phyloP scores from a whole-genome alignment of 176 grass and related monocot genomes.

The Dactylis glomerata region DNA sequence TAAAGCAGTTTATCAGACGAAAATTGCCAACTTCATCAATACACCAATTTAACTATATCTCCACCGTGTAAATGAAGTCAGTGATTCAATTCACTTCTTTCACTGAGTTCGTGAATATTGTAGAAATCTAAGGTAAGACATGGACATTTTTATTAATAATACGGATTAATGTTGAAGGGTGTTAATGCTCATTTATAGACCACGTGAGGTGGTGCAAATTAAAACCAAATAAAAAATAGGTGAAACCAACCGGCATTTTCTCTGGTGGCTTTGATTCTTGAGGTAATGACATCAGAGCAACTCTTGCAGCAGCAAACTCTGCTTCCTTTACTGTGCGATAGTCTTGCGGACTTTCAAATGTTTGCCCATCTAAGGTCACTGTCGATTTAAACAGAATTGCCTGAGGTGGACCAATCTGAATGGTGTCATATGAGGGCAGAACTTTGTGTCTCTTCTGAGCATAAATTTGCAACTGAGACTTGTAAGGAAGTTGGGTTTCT shows the following conservation, averaged over 20 bases:
- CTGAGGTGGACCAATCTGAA: slow-evolving; percentile 32
- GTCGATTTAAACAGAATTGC: slow-evolving; percentile 46
- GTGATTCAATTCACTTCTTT: slow-evolving; percentile 1
- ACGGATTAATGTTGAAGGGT: neutral
- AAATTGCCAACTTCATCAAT: neutral
- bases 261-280: slow-evolving; percentile 47
- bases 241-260: slow-evolving; percentile 38
- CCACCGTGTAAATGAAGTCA: neutral
- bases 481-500: slow-evolving; percentile 42
- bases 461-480: slow-evolving; percentile 69
- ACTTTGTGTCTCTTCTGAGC: slow-evolving; percentile 57
- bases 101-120: neutral
- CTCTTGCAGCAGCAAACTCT: slow-evolving; percentile 63
- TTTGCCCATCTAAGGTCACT: slow-evolving; percentile 56
- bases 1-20: slow-evolving; percentile 24
- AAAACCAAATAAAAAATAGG: slow-evolving; percentile 12
- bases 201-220: neutral
- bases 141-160: neutral
- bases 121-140: neutral
- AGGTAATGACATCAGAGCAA: slow-evolving; percentile 63
- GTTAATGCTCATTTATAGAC: neutral
- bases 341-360: slow-evolving; percentile 56
- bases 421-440: slow-evolving; percentile 44
- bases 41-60: neutral
- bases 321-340: slow-evolving; percentile 67